phyloP scores from a whole-genome alignment of 164 flowering plant species.

The Vitis cinerea region DNA sequence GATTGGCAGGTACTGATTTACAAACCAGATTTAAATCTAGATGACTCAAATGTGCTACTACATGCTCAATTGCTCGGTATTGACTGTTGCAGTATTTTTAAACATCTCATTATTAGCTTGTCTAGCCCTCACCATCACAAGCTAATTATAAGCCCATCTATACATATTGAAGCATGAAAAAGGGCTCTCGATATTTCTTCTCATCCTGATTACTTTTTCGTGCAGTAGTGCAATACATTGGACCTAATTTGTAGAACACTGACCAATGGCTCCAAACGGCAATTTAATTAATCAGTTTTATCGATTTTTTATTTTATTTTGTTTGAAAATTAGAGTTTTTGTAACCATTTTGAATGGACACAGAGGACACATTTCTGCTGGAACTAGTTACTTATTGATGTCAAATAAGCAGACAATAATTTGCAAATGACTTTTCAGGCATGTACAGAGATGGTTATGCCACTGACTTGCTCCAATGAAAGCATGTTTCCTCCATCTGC shows the following conservation, averaged over 20 bases:
- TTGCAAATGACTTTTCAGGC: slow-evolving; percentile 25
- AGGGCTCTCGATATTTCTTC: too few relatives aligned
- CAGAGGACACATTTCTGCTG: background rate
- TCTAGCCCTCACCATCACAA: too few relatives aligned
- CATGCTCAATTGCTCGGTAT: too few relatives aligned
- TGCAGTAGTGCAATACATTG: too few relatives aligned
- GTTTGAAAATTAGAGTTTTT: background rate
- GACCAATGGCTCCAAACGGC: background rate
- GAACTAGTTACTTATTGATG: background rate
- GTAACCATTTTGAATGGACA: background rate
- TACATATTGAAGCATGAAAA: too few relatives aligned
- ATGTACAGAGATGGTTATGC: slow-evolving; percentile 72
- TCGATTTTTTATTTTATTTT: background rate
- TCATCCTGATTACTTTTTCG: too few relatives aligned
- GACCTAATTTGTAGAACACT: background rate
- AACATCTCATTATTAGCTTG: too few relatives aligned
- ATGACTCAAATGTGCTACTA: too few relatives aligned
- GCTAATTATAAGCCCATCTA: too few relatives aligned
- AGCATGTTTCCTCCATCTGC: slow-evolving; percentile 55
- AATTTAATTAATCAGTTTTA: background rate
- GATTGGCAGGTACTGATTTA: slow-evolving; percentile 47
- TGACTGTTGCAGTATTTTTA: too few relatives aligned
- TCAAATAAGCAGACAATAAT: background rate
- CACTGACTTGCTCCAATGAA: slow-evolving; percentile 48
- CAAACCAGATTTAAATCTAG: too few relatives aligned